Base-by-base conservation (phyloP, 169 alveolate genomes). In the Plasmodium inui region DNA sequence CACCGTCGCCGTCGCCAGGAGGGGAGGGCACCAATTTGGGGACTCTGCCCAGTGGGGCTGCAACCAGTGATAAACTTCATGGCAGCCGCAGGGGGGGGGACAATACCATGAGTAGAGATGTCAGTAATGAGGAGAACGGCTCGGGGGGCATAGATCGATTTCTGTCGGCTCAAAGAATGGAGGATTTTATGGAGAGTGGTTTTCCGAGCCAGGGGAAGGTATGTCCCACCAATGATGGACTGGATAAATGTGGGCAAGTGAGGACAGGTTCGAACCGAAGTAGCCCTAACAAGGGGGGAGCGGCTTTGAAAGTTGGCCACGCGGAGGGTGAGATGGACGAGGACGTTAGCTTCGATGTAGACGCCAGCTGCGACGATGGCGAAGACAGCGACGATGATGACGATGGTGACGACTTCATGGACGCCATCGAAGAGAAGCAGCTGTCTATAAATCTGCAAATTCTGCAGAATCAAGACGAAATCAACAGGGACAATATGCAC, bases 321-420 rank as follows among this genome's bases (percentile, higher is more conserved):
- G 44, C 44, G 55, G 55, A n/a, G n/a, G n/a, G n/a, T n/a, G n/a
- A n/a, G n/a, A n/a, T 10, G 55, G 55, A n/a, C 19, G 61, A 41
- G n/a, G n/a, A n/a, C n/a, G n/a, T n/a, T n/a, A n/a, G n/a, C n/a
- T n/a, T n/a, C n/a, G n/a, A n/a, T n/a, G n/a, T n/a, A n/a, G n/a
- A n/a, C n/a, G n/a, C n/a, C n/a, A n/a, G n/a, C n/a, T n/a, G n/a
- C 19, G 91, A 61, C 7, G 57, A 44, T 2, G 28, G 4, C 19
- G 50, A 34, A 3, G 79, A 22, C 22, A 91, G 26, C 9, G 95
- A 46, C 5, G 88, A 84, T 22, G 86, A 90, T n/a, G 96, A 32
- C 26, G 94, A 83, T 0, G 96, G 82, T 70, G 92, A 92, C 78
- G 94, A 84, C 46, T 83, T 92, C 71, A 90, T 92, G 95, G 85